Evolutionary conservation across 73 alveolate species (phyloP).

Genomic region (Stentor roeselii): DNA sequence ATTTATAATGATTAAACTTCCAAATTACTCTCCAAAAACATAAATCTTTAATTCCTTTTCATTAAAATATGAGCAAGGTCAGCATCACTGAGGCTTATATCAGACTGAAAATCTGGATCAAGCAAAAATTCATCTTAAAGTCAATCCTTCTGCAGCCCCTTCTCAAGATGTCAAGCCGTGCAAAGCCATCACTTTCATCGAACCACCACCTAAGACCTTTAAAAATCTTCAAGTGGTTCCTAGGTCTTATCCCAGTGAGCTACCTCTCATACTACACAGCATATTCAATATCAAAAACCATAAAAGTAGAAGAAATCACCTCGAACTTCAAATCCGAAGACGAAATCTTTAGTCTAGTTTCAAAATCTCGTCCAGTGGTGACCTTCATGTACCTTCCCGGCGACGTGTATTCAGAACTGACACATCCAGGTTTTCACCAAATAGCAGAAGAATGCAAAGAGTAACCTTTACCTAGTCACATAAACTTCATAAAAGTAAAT

Average conservation of each 20-base stretch:
- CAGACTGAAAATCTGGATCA: neutral
- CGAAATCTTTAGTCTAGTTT: neutral
- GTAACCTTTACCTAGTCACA: neutral
- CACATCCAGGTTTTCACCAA: neutral
- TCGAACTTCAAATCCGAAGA: conserved; percentile 19
- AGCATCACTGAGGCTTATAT: neutral
- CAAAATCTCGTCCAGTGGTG: neutral
- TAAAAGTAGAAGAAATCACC: conserved; percentile 11
- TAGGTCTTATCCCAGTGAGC: conserved; percentile 29
- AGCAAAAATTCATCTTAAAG: neutral
- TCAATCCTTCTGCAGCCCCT: neutral
- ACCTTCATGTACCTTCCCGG: conserved; percentile 28
- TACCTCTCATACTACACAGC: conserved; percentile 8
- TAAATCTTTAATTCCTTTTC: no score
- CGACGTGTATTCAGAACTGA: neutral
- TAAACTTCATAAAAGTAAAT: conserved; percentile 18
- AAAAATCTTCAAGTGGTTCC: conserved; percentile 14
- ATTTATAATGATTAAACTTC: no score
- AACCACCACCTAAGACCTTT: neutral
- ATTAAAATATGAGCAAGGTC: neutral
- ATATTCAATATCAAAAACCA: neutral
- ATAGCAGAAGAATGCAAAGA: neutral
- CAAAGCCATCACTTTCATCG: neutral
- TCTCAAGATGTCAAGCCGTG: neutral
- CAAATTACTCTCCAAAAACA: no score